phyloP scores from a whole-genome alignment of 768 basidiomycete species.

The Lentinula detonsa region DNA sequence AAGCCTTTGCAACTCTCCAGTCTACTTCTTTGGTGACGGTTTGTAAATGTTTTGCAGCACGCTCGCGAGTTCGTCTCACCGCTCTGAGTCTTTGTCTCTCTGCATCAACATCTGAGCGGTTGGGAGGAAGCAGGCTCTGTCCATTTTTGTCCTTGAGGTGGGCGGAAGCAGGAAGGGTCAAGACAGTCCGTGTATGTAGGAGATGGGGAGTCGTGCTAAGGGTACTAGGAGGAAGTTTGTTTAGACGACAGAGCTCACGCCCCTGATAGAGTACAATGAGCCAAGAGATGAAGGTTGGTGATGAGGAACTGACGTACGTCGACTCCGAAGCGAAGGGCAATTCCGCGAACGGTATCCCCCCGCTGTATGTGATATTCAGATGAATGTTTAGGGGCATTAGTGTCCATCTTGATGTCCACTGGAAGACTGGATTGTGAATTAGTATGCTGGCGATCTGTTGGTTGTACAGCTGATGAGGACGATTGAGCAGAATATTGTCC shows the following conservation, averaged over 20 bases:
- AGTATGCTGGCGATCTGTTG: background rate
- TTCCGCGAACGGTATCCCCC: conserved; percentile 58
- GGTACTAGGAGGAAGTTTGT: conserved; percentile 59
- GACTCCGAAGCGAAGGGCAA: conserved; percentile 53
- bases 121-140: conserved; percentile 13
- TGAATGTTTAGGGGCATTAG: conserved; percentile 9
- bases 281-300: background rate
- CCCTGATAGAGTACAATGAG: conserved; percentile 28
- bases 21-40: conserved; percentile 65
- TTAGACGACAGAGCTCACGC: conserved; percentile 56
- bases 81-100: conserved; percentile 29
- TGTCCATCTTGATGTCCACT: background rate
- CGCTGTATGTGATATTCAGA: conserved; percentile 48
- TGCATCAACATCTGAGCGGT: conserved; percentile 12
- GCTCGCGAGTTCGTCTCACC: conserved; percentile 40
- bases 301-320: conserved; percentile 41
- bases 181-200: conserved; percentile 57
- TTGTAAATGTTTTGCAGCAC: conserved; percentile 57
- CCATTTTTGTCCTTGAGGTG: background rate
- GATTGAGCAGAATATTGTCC: background rate
- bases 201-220: conserved; percentile 69
- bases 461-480: background rate
- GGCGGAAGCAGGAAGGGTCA: conserved; percentile 45
- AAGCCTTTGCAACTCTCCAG: conserved; percentile 59
- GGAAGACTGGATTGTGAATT: conserved; percentile 5